Conservation (phyloP, 1,139 yeast species). For the Pichia sp. region DNA sequence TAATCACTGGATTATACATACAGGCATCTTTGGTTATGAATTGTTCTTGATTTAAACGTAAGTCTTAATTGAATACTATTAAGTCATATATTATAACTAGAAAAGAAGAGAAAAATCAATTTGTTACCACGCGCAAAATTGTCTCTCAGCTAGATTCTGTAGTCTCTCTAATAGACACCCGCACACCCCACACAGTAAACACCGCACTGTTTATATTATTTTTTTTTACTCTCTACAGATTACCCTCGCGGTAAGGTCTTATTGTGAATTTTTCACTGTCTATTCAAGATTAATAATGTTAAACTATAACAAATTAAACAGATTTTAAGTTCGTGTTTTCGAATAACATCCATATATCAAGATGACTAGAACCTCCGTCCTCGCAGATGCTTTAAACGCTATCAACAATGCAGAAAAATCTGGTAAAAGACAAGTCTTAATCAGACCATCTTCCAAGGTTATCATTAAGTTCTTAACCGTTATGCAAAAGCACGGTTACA, state of each 20-base stretch:
- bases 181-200: constrained; percentile 1
- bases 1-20: background rate
- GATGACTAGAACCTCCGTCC: constrained; percentile 98
- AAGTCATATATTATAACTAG: too few species aligned
- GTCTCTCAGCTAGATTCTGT: too few species aligned
- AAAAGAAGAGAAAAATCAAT: too few species aligned
- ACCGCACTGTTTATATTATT: constrained; percentile 4
- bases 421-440: constrained; percentile 98
- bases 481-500: constrained; percentile 99
- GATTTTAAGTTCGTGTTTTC: background rate
- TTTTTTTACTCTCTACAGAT: background rate
- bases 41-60: background rate
- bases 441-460: constrained; percentile 99
- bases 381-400: constrained; percentile 98
- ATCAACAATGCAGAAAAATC: constrained; percentile 99
- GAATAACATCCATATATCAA: constrained; percentile 21
- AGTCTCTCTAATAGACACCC: background rate
- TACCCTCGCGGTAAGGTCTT: background rate
- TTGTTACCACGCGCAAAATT: too few species aligned
- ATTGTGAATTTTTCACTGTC: background rate
- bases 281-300: too few species aligned
- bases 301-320: too few species aligned
- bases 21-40: constrained; percentile 8
- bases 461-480: constrained; percentile 94
- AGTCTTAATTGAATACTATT: too few species aligned